These are phyloP conservation scores for Kazachstania kunashirensis DNA, from an alignment of 805 yeast genomes.

Conservation along the genomic window DNA sequence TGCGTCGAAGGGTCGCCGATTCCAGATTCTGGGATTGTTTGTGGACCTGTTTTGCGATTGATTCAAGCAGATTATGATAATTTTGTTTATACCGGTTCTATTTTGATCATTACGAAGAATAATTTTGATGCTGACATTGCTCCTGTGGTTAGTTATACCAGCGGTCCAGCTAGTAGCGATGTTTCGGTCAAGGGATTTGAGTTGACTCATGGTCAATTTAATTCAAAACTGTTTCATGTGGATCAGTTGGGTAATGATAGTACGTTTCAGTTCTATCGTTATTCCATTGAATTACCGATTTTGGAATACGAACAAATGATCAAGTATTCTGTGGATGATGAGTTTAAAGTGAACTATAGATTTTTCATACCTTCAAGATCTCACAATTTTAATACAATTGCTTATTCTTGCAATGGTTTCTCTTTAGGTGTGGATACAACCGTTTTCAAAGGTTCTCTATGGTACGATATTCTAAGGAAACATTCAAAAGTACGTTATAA, in stretches of 20 bases:
- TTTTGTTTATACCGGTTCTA: conserved; percentile 53
- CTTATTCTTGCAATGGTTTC: conserved; percentile 87
- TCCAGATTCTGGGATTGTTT: conserved; percentile 25
- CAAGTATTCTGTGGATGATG: conserved; percentile 48
- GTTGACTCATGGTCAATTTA: too few relatives aligned
- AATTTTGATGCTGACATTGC: conserved; percentile 31
- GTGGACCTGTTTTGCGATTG: conserved; percentile 74
- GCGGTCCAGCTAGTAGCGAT: conserved; percentile 14
- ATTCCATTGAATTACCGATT: conserved; percentile 42
- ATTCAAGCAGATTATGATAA: conserved; percentile 48
- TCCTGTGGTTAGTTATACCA: conserved; percentile 14
- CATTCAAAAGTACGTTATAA: conserved; percentile 65
- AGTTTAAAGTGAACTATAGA: conserved; percentile 37
- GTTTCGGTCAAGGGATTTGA: too few relatives aligned
- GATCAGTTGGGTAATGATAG: conserved; percentile 19
- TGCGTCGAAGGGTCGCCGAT: conserved; percentile 18
- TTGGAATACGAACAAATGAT: conserved; percentile 47
- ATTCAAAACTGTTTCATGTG: conserved; percentile 35
- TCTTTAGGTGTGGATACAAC: conserved; percentile 61
- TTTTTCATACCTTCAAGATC: conserved; percentile 58
- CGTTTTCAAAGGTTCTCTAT: conserved; percentile 62
- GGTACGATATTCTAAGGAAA: conserved; percentile 73
- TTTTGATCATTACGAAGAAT: conserved; percentile 50
- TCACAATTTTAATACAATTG: conserved; percentile 71
- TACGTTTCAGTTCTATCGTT: conserved; percentile 55